phyloP scores from a whole-genome alignment of 805 yeast species.

The Candida ponderosae region DNA sequence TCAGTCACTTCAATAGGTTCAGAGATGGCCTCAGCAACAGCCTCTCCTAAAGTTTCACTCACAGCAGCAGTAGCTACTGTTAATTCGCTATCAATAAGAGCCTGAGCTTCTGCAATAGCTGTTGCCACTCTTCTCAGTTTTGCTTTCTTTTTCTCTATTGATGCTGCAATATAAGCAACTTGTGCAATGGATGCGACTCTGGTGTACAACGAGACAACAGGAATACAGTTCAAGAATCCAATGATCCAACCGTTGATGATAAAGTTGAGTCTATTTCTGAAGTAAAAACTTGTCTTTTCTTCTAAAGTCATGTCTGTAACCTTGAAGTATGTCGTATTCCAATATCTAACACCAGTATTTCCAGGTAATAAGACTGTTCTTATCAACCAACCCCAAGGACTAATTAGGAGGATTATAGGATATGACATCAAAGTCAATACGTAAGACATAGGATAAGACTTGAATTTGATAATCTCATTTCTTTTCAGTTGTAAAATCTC shows the following conservation, averaged over 20 bases:
- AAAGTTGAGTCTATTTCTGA: background rate
- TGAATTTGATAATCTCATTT: no score
- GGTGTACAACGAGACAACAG: background rate
- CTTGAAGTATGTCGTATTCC: background rate
- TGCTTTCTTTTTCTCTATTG: background rate
- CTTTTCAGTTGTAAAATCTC: no score
- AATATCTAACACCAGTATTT: no score
- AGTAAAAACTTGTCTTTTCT: no score
- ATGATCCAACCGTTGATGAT: background rate
- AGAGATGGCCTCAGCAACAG: background rate
- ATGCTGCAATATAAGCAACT: background rate
- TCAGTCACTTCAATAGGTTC: no score
- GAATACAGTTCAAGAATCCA: background rate
- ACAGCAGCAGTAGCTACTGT: background rate
- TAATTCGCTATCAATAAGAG: background rate
- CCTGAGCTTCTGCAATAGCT: background rate
- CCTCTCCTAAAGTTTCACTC: no score
- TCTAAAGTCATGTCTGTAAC: no score
- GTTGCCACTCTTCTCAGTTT: no score
- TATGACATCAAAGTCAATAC: no score
- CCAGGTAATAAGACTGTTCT: background rate
- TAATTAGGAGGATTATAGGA: background rate
- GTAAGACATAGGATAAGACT: background rate
- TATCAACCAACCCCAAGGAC: background rate
- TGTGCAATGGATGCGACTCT: background rate